Evolutionary conservation across 768 basidiomycete species (phyloP).

Genomic region (Podaxis sp.): DNA sequence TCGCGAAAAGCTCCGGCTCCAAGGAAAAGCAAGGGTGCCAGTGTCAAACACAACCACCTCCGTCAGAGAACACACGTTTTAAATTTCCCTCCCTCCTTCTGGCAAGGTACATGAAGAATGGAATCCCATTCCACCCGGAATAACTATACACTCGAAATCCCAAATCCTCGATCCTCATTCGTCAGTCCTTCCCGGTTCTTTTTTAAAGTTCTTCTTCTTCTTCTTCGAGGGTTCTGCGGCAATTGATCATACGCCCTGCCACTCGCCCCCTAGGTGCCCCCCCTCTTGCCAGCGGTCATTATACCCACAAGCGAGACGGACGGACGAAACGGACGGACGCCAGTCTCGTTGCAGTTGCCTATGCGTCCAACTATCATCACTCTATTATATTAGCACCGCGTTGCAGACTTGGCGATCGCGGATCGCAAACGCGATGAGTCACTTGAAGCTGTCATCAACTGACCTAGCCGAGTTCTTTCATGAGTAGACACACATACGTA

Average conservation of each 20-base stretch:
- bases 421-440: no score
- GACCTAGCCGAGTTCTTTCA: no score
- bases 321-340: no score
- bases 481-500: not conserved
- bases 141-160: not conserved
- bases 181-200: not conserved
- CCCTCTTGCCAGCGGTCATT: not conserved
- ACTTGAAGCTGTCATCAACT: no score
- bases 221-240: not conserved
- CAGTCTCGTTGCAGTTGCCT: no score
- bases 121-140: slow-evolving; percentile 4
- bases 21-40: not conserved
- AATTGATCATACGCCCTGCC: not conserved
- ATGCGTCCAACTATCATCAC: no score
- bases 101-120: not conserved
- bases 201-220: not conserved
- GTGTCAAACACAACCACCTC: no score
- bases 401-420: no score
- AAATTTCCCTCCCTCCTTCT: not conserved
- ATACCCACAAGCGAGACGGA: no score
- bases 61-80: no score
- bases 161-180: not conserved
- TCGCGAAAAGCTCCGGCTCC: no score
- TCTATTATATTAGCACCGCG: no score
- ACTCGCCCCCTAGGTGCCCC: not conserved